phyloP scores from a whole-genome alignment of 192 early-diverging fungal genomes.

The Paraglomus brasilianum region DNA sequence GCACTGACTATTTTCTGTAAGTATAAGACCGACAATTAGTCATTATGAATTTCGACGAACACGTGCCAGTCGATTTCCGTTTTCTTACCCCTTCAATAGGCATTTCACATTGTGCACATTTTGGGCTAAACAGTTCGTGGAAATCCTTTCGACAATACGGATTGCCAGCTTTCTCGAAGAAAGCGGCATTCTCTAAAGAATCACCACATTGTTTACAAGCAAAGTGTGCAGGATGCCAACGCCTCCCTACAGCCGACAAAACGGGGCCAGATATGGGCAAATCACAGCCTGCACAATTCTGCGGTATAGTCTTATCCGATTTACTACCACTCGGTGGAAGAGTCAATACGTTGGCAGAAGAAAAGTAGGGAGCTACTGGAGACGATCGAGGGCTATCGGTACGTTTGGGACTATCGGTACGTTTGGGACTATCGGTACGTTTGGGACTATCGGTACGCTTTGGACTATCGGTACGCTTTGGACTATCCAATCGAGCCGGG shows the following conservation, averaged over 20 bases:
- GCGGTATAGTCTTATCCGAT: no score
- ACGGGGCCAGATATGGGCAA: slow-evolving; percentile 42
- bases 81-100: slow-evolving; percentile 50
- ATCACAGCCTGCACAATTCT: slow-evolving; percentile 46
- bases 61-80: not conserved
- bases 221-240: slow-evolving; percentile 54
- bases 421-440: no score
- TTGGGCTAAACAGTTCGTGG: slow-evolving; percentile 48
- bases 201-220: slow-evolving; percentile 42
- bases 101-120: slow-evolving; percentile 50
- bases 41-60: no score
- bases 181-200: slow-evolving; percentile 45
- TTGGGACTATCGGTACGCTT: no score
- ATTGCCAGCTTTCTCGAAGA: slow-evolving; percentile 48
- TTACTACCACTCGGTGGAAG: no score
- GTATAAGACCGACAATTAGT: no score
- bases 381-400: no score
- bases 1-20: slow-evolving; percentile 47
- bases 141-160: slow-evolving; percentile 53
- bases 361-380: no score
- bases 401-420: no score
- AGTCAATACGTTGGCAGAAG: no score
- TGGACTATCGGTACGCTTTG: no score
- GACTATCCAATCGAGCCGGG: no score
- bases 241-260: slow-evolving; percentile 47